Evolutionary conservation across 306 rosid genomes (phyloP).

Genomic region (Begonia fuchsioides): DNA sequence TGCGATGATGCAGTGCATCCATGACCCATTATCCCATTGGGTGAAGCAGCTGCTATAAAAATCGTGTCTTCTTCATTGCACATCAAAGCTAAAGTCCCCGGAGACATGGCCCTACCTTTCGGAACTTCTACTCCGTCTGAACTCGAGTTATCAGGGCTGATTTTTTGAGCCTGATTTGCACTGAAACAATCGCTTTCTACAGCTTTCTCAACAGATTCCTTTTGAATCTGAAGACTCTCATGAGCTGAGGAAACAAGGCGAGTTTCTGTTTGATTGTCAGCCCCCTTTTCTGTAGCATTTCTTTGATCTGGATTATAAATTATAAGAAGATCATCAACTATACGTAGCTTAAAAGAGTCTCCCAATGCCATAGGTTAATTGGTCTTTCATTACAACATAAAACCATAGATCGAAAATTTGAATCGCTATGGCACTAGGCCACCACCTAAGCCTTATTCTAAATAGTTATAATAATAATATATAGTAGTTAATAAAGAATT

Average conservation of each 20-base stretch:
- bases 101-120: conserved; percentile 85
- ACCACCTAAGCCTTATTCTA: background rate
- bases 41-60: conserved; percentile 68
- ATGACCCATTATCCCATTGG: conserved; percentile 37
- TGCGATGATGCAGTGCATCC: conserved; percentile 51
- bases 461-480: background rate
- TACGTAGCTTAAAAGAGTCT: background rate
- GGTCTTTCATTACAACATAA: background rate
- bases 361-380: no score
- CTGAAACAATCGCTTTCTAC: conserved; percentile 57
- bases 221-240: conserved; percentile 44
- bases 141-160: conserved; percentile 46
- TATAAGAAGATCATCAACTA: background rate
- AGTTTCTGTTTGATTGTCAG: conserved; percentile 49
- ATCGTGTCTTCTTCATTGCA: conserved; percentile 90
- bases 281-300: conserved; percentile 35
- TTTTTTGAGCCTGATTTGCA: conserved; percentile 57
- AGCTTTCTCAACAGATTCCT: conserved; percentile 49
- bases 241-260: conserved; percentile 57
- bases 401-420: background rate
- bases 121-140: conserved; percentile 61
- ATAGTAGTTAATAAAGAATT: background rate
- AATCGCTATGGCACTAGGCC: no score
- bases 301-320: conserved; percentile 34
- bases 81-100: conserved; percentile 97